Evolutionary conservation across 768 basidiomycete species (phyloP), one percentile per base, ranked within the genome.

Genomic region (Amanita rubescens): DNA sequence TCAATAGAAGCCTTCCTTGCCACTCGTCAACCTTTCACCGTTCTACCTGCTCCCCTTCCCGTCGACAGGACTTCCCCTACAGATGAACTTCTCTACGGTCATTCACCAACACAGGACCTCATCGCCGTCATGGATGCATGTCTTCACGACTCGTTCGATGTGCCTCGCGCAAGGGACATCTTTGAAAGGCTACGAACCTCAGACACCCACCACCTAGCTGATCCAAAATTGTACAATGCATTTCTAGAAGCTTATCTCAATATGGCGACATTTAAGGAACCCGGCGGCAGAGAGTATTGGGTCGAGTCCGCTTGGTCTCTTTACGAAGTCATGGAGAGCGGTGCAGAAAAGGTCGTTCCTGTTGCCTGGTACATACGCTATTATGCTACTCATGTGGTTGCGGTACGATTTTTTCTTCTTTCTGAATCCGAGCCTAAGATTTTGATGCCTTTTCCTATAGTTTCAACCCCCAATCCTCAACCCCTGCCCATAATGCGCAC

Each of bases 41-140:
- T 89, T 17, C 67, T 90, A 0, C 86, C 89, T 0, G 71, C 84
- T 0, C 88, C 88, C 1, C 75, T 84, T 5, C 85, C 87, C 0
- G 65, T 67, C 20, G 76, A 79, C 58, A 62, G 63, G 35, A 49
- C 64, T 1, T 76, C 76, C 3, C 54, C 59, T 0, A 54, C 67
- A 11, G 72, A 78, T 58, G 76, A 77, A 57, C 57, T 75, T 48
- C 81, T 79, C 69, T 90, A 82, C 66, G 74, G 78, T 4, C 80
- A 88, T 63, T 80, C 88, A 0, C 65, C 70, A 0, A 81, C 84
- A 0, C 79, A 83, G 62, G 88, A 92, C 65, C 73, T 79, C 51
- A 64, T 90, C 10, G 82, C 87, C 0, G 78, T 94, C 57, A 87
- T 94, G 69, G 84, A 88, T 59, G 89, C 90, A 3, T 94, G 93